Evolutionary conservation across 164 flowering plant genomes (phyloP), one percentile per base, ranked within the genome.

Genomic region (Tinospora cordifolia): DNA sequence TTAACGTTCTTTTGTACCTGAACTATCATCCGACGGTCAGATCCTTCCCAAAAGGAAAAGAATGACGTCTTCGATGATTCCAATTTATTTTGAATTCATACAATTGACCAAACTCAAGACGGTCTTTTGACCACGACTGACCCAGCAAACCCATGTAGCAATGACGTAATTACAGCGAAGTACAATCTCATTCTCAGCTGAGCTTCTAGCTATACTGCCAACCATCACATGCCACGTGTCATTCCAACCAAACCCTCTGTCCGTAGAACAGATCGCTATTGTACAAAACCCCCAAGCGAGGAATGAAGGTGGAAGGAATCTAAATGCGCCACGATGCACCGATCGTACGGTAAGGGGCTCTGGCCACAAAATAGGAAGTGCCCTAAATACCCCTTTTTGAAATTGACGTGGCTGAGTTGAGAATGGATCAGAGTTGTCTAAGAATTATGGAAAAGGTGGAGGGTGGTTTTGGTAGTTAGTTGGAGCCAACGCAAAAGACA

Each of bases 401-500:
- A n/a, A n/a, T n/a, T n/a, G n/a, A n/a, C n/a, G n/a, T n/a, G n/a
- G n/a, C n/a, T n/a, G n/a, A n/a, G n/a, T n/a, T n/a, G n/a, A n/a
- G n/a, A 30, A 30, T 30, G 36, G 36, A 2, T 30, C 4, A 30
- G 36, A 30, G 19, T 15, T 63, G 17, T n/a, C 24, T 2, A 8
- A 36, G 5, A 15, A 38, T n/a, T 36, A 2, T 25, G 21, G 10
- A 15, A 47, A 14, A 0, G 10, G 14, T 6, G 0, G 59, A 27
- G 70, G 71, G 71, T 22, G 59, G 62, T 47, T 74, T 7, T 67
- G 70, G 38, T 12, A 24, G 11, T 19, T 21, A 59, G 49, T 46
- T 57, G 39, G 12, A 67, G 69, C 66, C 83, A 80, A 57, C 69
- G 69, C 39, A 80, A 79, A 77, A 19, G 84, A 79, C 83, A 80